Percentiles rank a stretch among this genome's conserved stretches.
phyloP scores from a whole-genome alignment of 2,329 filamentous ascomycete genomes.

The Sordariomycetes sp. region DNA sequence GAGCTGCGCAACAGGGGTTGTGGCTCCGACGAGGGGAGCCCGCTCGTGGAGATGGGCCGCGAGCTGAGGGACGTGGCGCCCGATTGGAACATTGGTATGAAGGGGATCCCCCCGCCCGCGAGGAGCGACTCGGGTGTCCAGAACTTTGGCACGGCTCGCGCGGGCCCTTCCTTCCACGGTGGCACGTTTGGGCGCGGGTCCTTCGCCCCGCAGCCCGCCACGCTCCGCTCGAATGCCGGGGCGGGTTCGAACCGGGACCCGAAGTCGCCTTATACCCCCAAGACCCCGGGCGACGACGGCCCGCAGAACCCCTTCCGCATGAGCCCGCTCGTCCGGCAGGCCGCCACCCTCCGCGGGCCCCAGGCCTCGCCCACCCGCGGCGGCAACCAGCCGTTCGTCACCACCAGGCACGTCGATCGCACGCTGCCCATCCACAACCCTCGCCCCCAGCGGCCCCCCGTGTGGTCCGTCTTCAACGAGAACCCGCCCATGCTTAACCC shows the following conservation, averaged over 20 bases:
- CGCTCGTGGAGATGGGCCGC: neutral
- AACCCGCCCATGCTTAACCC: neutral
- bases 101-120: neutral
- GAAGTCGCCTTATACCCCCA: neutral
- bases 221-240: neutral
- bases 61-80: conserved; percentile 2
- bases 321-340: neutral
- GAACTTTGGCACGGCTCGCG: neutral
- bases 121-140: neutral
- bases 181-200: neutral
- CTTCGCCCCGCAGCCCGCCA: neutral
- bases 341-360: neutral
- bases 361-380: neutral
- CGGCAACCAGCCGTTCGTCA: neutral
- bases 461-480: neutral
- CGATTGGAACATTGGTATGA: neutral
- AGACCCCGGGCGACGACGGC: neutral
- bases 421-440: neutral
- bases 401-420: neutral
- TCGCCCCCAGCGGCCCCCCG: neutral
- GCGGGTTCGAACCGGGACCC: neutral
- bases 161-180: neutral
- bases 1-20: neutral
- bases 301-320: neutral
- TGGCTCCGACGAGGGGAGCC: neutral